phyloP scores from a whole-genome alignment of 2,329 filamentous ascomycete genomes.

The Fusarium torulosum region DNA sequence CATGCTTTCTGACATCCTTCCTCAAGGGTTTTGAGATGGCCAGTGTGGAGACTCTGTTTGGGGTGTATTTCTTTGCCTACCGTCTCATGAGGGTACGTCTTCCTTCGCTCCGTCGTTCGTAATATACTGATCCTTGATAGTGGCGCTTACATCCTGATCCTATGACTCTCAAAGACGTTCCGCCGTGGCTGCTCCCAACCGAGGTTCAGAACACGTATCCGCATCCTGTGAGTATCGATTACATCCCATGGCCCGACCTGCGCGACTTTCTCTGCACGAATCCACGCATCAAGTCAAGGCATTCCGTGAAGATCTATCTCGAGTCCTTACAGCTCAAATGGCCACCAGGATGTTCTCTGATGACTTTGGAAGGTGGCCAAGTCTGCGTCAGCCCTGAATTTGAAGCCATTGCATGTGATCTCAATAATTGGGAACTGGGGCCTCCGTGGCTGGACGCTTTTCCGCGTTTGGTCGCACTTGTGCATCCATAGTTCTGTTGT shows the following conservation, averaged over 20 bases:
- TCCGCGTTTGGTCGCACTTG: slow-evolving; percentile 37
- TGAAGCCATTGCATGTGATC: slow-evolving; percentile 40
- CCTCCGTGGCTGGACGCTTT: slow-evolving; percentile 44
- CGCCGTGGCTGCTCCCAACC: slow-evolving; percentile 41
- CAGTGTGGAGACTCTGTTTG: slow-evolving; percentile 44
- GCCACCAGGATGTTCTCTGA: slow-evolving; percentile 36
- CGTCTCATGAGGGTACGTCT: slow-evolving; percentile 40
- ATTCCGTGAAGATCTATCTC: slow-evolving; percentile 44
- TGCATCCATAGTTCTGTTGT: slow-evolving; percentile 19
- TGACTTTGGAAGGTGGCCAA: slow-evolving; percentile 22
- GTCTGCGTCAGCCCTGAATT: slow-evolving; percentile 43
- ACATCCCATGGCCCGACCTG: slow-evolving; percentile 45
- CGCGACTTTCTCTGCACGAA: slow-evolving; percentile 43
- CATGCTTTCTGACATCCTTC: slow-evolving; percentile 39
- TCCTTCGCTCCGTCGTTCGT: not conserved
- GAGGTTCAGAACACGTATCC: slow-evolving; percentile 41
- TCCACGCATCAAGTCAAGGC: slow-evolving; percentile 35
- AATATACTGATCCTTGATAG: slow-evolving; percentile 20
- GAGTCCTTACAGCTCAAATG: slow-evolving; percentile 40
- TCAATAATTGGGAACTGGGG: slow-evolving; percentile 42
- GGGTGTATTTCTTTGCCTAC: slow-evolving; percentile 45
- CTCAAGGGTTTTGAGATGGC: slow-evolving; percentile 43
- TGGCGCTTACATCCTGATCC: slow-evolving; percentile 45
- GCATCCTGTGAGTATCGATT: slow-evolving; percentile 45
- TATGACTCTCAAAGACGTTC: slow-evolving; percentile 39